Conservation (phyloP, 371 early-diverging fungal species). For the Capillidium rhysosporum region DNA sequence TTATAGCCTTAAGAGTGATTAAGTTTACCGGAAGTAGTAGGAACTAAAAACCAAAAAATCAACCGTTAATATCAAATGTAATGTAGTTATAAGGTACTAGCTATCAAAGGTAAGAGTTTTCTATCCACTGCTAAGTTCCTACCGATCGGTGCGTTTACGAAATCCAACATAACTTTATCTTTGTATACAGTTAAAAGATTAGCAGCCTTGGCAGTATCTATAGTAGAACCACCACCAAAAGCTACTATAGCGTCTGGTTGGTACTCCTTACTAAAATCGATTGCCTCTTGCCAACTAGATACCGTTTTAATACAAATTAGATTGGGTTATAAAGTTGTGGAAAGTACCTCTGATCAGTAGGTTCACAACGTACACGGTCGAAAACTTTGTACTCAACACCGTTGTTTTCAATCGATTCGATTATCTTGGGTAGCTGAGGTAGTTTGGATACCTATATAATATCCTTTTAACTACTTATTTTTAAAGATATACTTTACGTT, state of each 20-base stretch:
- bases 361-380: conserved; percentile 63
- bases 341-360: conserved; percentile 41
- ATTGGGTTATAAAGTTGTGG: not conserved
- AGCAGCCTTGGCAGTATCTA: conserved; percentile 83
- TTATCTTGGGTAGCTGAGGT: conserved; percentile 48
- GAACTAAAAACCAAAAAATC: conserved; percentile 19
- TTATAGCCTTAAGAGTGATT: too few species aligned
- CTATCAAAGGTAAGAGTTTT: conserved; percentile 58
- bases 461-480: not conserved
- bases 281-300: conserved; percentile 41
- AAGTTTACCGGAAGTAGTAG: conserved; percentile 42
- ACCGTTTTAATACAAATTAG: too few species aligned
- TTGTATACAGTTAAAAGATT: conserved; percentile 65
- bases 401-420: conserved; percentile 52
- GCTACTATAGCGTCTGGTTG: conserved; percentile 70
- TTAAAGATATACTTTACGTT: conserved; percentile 15
- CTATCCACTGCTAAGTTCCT: conserved; percentile 54
- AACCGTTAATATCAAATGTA: not conserved
- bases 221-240: conserved; percentile 84
- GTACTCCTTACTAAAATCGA: conserved; percentile 52
- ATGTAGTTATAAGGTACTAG: conserved; percentile 21
- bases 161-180: conserved; percentile 70
- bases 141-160: conserved; percentile 88
- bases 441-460: conserved; percentile 30
- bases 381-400: conserved; percentile 52